Conservation (phyloP, 305 asterid genomes). For the Solanum hybrid region DNA sequence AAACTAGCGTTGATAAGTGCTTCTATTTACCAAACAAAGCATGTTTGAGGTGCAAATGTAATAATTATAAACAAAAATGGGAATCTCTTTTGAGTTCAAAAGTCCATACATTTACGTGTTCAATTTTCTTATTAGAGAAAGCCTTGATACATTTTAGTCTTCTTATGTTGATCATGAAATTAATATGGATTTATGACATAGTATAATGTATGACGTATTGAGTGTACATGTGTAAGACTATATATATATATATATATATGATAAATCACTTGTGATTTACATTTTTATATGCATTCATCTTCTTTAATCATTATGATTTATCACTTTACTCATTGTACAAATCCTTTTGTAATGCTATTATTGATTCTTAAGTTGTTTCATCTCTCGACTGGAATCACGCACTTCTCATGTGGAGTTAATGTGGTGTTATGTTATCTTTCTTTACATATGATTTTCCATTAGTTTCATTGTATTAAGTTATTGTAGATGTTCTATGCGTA, state of each 20-base stretch:
- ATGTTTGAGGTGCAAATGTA: not conserved
- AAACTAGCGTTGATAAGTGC: not conserved
- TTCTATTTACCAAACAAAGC: not conserved
- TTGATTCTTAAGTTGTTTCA: not conserved
- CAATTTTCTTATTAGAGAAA: not conserved
- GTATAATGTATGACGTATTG: not conserved
- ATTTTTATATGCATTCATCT: not conserved
- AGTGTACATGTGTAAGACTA: not conserved
- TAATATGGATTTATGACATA: not conserved
- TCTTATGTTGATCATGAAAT: not conserved
- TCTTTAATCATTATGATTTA: not conserved
- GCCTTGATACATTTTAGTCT: not conserved
- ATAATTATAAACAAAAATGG: not conserved
- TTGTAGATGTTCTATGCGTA: not conserved
- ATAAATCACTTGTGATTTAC: not conserved
- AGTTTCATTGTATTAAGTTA: no score
- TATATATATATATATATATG: not conserved
- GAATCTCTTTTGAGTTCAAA: not conserved
- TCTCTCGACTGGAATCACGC: no score
- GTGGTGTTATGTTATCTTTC: not conserved
- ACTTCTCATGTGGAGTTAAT: no score
- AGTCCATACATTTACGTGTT: not conserved
- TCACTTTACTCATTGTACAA: not conserved
- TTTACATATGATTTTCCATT: not conserved
- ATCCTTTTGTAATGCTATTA: not conserved